Evolutionary conservation across 176 grass and related monocot species (phyloP).

Genomic region (Carex cristatella): DNA sequence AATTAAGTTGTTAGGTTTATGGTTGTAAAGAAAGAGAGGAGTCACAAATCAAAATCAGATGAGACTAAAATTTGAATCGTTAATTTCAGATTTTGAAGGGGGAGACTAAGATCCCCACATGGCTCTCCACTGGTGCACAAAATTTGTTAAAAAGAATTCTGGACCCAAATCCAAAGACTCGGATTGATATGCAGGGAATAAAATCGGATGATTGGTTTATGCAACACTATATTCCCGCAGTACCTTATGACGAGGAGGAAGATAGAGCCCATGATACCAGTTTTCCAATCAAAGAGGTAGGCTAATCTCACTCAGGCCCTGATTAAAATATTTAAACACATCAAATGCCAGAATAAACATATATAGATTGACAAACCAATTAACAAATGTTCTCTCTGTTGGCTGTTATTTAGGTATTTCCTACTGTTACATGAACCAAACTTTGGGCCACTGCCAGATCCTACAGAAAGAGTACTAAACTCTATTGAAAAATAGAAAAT

Average conservation of each 20-base stretch:
- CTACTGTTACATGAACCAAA: background rate
- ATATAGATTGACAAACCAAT: background rate
- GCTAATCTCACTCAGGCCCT: background rate
- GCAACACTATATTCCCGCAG: conserved; percentile 45
- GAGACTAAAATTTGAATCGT: background rate
- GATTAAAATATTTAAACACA: background rate
- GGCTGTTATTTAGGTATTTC: too few species aligned
- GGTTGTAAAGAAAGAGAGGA: background rate
- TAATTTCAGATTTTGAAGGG: conserved; percentile 64
- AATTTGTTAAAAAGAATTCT: conserved; percentile 67
- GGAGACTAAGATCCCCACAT: conserved; percentile 52
- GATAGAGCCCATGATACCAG: conserved; percentile 22
- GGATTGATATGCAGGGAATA: conserved; percentile 58
- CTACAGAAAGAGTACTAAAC: too few species aligned
- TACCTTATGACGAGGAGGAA: conserved; percentile 50
- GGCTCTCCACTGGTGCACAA: conserved; percentile 41
- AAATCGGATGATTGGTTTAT: conserved; percentile 70
- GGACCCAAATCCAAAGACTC: conserved; percentile 48
- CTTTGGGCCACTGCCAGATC: background rate
- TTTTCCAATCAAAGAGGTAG: conserved; percentile 55
- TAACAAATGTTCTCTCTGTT: too few species aligned
- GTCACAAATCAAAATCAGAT: background rate
- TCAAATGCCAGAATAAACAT: background rate
- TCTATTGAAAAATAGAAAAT: too few species aligned
- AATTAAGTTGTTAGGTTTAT: background rate